A percentile compares a stretch with the other conserved stretches of the same genome.
phyloP scores from a whole-genome alignment of 306 rosid genomes.

The Lupinus albus region DNA sequence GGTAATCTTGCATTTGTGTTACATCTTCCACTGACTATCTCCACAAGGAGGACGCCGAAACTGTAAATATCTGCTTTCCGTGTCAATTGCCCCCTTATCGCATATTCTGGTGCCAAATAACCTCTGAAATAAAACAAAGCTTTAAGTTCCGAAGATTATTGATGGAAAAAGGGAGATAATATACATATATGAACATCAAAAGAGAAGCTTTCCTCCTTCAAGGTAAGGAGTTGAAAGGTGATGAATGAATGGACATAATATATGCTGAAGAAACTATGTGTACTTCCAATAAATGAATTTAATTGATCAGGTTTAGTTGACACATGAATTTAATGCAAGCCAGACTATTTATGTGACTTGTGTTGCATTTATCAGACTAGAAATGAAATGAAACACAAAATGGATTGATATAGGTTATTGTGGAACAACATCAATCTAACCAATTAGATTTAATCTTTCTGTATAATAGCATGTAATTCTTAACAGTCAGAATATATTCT shows the following conservation, averaged over 20 bases:
- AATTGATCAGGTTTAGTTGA: conserved; percentile 24
- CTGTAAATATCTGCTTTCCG: conserved; percentile 91
- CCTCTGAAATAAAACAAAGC: conserved; percentile 63
- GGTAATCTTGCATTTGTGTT: conserved; percentile 75
- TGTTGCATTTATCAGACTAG: too few species aligned
- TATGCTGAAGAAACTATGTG: conserved; percentile 8
- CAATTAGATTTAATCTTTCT: too few species aligned
- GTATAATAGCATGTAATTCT: background rate
- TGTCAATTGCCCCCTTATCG: conserved; percentile 85
- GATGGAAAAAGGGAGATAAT: conserved; percentile 8
- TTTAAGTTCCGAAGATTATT: conserved; percentile 29
- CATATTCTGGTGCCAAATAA: conserved; percentile 94
- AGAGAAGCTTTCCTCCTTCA: conserved; percentile 1
- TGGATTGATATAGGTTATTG: too few species aligned
- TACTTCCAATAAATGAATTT: conserved; percentile 4
- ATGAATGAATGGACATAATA: conserved; percentile 19
- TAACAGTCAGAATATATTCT: background rate
- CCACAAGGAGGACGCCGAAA: conserved; percentile 88
- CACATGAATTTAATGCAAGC: conserved; percentile 11
- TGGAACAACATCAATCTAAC: too few species aligned
- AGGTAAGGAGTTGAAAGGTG: background rate
- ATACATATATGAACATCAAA: background rate
- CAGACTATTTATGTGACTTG: background rate
- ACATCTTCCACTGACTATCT: conserved; percentile 83
- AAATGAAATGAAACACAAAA: too few species aligned